Evolutionary conservation across 805 yeast species (phyloP).

Genomic region (Saccharomycopsis fodiens): DNA sequence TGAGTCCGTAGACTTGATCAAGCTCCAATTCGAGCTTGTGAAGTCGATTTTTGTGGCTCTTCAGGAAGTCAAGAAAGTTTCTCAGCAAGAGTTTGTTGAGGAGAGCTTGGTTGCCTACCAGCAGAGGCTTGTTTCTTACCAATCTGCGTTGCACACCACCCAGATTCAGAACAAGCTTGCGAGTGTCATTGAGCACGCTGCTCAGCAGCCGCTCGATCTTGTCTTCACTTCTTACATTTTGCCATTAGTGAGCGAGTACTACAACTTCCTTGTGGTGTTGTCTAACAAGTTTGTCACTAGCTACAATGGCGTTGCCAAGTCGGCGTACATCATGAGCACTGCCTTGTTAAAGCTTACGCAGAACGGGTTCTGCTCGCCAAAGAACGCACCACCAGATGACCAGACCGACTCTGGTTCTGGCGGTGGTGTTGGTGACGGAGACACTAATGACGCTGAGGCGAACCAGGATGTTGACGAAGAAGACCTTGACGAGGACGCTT

Average conservation of each 20-base stretch:
- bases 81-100: neutral
- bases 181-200: neutral
- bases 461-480: slow-evolving; percentile 85
- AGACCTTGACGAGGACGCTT: slow-evolving; percentile 66
- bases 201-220: neutral
- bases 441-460: slow-evolving; percentile 66
- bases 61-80: neutral
- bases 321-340: slow-evolving; percentile 51
- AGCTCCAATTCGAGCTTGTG: neutral
- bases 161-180: neutral
- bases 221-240: slow-evolving; percentile 32
- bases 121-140: neutral
- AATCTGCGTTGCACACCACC: neutral
- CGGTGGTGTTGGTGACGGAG: slow-evolving; percentile 88
- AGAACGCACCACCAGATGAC: slow-evolving; percentile 52
- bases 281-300: slow-evolving; percentile 34
- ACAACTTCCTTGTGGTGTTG: slow-evolving; percentile 32
- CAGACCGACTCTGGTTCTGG: slow-evolving; percentile 37
- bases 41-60: neutral
- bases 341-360: slow-evolving; percentile 55
- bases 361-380: slow-evolving; percentile 90
- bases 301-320: slow-evolving; percentile 50
- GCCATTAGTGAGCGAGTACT: slow-evolving; percentile 60
- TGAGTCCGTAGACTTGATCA: too few species aligned
- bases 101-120: neutral